These are phyloP conservation scores for Brassica hybrid DNA, from an alignment of 441 rosid genomes.

Conservation along the genomic window DNA sequence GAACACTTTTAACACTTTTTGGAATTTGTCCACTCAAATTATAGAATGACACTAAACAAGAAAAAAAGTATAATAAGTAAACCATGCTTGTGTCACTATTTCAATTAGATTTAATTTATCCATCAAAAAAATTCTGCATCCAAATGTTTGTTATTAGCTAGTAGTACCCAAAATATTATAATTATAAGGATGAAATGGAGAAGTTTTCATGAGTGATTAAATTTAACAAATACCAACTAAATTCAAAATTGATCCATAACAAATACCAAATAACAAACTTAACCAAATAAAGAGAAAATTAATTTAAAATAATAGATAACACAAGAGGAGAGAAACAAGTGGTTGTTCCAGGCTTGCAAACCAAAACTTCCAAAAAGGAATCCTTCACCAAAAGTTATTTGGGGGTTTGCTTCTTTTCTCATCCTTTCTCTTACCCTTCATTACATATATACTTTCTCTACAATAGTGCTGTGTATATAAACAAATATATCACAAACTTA, in stretches of 20 bases:
- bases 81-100: neutral
- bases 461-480: too few relatives aligned
- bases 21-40: conserved; percentile 2
- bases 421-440: conserved; percentile 30
- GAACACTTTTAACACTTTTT: too few relatives aligned
- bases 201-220: neutral
- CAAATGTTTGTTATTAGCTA: conserved; percentile 8
- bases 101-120: neutral
- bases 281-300: conserved; percentile 15
- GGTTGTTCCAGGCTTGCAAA: conserved; percentile 86
- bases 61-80: neutral
- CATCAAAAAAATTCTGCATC: neutral
- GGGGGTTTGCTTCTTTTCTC: conserved; percentile 69
- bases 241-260: conserved; percentile 24
- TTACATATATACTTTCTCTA: conserved; percentile 27
- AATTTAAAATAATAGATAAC: conserved; percentile 20
- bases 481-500: conserved; percentile 36
- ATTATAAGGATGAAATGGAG: too few relatives aligned
- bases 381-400: conserved; percentile 63
- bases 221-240: neutral
- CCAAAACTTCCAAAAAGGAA: conserved; percentile 73
- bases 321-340: conserved; percentile 44
- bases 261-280: conserved; percentile 31
- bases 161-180: neutral
- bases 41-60: neutral